These are phyloP conservation scores for Moesziomyces sp. DNA, from an alignment of 1,284 basidiomycete genomes.

Conservation along the genomic window DNA sequence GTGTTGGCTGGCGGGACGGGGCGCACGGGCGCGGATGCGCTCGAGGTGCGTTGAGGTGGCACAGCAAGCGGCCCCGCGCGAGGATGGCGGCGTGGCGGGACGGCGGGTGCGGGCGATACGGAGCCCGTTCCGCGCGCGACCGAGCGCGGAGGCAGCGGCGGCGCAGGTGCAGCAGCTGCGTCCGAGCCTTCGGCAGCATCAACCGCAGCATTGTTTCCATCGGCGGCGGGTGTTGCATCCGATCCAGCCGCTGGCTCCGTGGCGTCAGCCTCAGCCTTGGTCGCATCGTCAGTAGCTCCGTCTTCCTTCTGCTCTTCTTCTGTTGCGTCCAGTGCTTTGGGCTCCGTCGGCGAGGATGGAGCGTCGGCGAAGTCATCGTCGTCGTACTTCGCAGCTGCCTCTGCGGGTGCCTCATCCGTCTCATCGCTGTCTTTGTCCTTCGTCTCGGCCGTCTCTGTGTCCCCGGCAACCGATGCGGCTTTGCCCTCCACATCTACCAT, in stretches of 20 bases:
- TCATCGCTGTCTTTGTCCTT: constrained; percentile 7
- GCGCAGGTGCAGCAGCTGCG: constrained; percentile 12
- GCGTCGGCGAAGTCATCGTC: constrained; percentile 47
- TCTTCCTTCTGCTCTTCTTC: background rate
- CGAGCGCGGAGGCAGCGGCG: constrained; percentile 30
- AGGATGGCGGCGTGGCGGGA: constrained; percentile 32
- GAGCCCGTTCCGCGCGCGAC: constrained; percentile 23
- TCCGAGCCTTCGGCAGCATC: constrained; percentile 11
- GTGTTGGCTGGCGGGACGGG: constrained; percentile 8
- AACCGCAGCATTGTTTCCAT: background rate
- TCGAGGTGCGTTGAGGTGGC: constrained; percentile 10
- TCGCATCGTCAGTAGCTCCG: background rate
- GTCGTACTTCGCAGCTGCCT: constrained; percentile 17
- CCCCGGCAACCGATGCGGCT: background rate
- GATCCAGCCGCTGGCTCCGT: constrained; percentile 2
- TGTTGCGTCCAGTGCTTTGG: constrained; percentile 2
- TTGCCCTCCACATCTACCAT: background rate
- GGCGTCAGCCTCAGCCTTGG: constrained; percentile 3
- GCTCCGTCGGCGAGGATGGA: constrained; percentile 25
- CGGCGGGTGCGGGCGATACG: constrained; percentile 13
- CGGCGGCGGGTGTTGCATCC: background rate
- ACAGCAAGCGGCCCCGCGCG: background rate
- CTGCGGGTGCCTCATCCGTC: constrained; percentile 1
- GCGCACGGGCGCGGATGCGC: background rate
- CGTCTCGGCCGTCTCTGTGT: background rate